These are phyloP conservation scores for Colletotrichum karsti DNA, from an alignment of 2,329 filamentous ascomycete genomes.

Conservation along the genomic window DNA sequence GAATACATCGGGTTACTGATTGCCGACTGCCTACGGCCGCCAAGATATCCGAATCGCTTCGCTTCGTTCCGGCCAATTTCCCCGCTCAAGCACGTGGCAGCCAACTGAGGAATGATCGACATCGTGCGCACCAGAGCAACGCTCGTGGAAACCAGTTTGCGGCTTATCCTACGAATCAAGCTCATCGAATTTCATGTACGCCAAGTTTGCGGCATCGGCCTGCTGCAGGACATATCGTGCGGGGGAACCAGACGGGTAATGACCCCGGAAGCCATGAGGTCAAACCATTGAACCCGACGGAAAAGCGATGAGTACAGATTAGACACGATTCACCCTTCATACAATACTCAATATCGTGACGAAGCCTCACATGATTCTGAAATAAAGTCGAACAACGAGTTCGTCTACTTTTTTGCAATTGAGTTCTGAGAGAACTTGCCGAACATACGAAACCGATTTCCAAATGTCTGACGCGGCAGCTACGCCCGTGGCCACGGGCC, in stretches of 20 bases:
- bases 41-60: not conserved
- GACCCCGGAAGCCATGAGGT: not conserved
- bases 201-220: not conserved
- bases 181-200: not conserved
- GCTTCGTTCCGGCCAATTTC: not conserved
- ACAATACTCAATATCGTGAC: not conserved
- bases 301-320: not conserved
- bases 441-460: not conserved
- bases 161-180: conserved; percentile 15
- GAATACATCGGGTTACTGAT: not conserved
- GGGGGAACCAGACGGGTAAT: conserved; percentile 1
- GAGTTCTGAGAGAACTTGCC: not conserved
- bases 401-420: not conserved
- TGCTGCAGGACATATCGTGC: not conserved
- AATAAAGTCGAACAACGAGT: too few species aligned
- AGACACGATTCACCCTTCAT: not conserved
- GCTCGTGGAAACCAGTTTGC: not conserved
- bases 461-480: not conserved
- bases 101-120: not conserved
- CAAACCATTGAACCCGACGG: not conserved
- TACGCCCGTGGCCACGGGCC: too few species aligned
- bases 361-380: too few species aligned
- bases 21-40: not conserved
- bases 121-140: not conserved
- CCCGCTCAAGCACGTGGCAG: not conserved